Base-by-base conservation (phyloP, 352 stramenopile genomes). In the Phytopythium montanum region DNA sequence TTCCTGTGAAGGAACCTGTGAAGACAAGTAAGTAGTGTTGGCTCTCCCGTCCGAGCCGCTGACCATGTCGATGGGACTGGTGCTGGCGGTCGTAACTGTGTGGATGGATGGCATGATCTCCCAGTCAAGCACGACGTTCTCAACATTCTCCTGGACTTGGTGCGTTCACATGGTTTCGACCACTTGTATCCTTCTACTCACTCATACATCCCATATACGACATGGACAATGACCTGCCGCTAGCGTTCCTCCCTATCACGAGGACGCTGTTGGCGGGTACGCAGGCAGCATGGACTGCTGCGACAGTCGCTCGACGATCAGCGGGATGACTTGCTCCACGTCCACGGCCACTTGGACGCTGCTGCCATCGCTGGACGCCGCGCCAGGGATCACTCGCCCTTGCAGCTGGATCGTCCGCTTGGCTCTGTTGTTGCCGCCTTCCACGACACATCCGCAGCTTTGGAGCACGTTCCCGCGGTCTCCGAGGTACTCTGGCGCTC, bases 391-490 rank as follows among this genome's bases (percentile, higher is more conserved):
- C 56, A 66, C 41, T 61, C 58, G n/a, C 29, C 58, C 34, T 42
- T 62, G 16, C 41, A 60, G 61, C 28, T 62, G 50, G 25, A 61
- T 49, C 5, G 34, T 56, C 1, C 38, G 52, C 2, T 16, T 10
- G 19, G 55, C 34, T 64, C 18, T 13, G 50, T 13, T 44, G 31
- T 4, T 34, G 23, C 10, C 45, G 16, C 7, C 25, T 4, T 34
- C 29, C 3, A 21, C 33, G 28, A 61, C 64, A 44, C 79, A 89
- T 41, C 68, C 68, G 54, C 79, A 89, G 31, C 75, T 78, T 14
- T 65, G 54, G 45, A 79, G 71, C 33, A 83, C 66, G 18, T 62
- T 53, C 6, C 76, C 76, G 34, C 78, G 66, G 28, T 79, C 71
- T 4, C 74, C 50, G 44, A 75, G 73, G 49, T 80, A 74, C 56